phyloP scores from a whole-genome alignment of 106 monocot species.

The Acorus calamus region DNA sequence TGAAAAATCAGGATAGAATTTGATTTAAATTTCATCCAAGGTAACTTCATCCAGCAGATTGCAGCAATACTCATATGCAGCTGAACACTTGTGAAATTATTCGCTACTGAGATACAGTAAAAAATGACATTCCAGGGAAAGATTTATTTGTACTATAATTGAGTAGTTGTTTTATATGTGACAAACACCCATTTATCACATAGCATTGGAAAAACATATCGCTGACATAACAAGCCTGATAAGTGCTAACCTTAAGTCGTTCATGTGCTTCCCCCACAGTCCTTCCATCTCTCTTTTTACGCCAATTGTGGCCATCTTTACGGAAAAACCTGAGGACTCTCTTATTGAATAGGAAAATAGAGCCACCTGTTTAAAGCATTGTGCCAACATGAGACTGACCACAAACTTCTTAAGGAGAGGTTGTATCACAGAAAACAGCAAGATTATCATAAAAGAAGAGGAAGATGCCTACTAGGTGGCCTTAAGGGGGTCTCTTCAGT shows the following conservation, averaged over 20 bases:
- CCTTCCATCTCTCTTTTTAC: constrained; percentile 60
- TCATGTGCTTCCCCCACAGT: constrained; percentile 60
- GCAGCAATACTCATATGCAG: too few relatives aligned
- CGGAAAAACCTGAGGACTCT: constrained; percentile 58
- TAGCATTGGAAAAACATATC: too few relatives aligned
- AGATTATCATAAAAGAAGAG: neutral
- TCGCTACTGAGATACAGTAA: too few relatives aligned
- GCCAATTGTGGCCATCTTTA: constrained; percentile 60
- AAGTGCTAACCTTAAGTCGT: constrained; percentile 35
- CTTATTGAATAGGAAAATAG: constrained; percentile 68
- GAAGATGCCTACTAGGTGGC: constrained; percentile 56
- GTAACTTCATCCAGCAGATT: too few relatives aligned
- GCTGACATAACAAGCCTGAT: too few relatives aligned
- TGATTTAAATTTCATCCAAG: too few relatives aligned
- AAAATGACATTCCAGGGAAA: too few relatives aligned
- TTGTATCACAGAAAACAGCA: neutral
- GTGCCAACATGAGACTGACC: neutral
- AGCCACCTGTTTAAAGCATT: constrained; percentile 48
- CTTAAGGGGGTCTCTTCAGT: constrained; percentile 27
- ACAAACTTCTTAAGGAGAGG: neutral
- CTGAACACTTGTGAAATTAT: too few relatives aligned
- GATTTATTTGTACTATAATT: too few relatives aligned
- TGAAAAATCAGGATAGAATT: too few relatives aligned
- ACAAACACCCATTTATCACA: too few relatives aligned
- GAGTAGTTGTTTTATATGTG: too few relatives aligned